Conservation (phyloP, 495 filamentous ascomycete genomes). For the Daldinia vernicosa region DNA sequence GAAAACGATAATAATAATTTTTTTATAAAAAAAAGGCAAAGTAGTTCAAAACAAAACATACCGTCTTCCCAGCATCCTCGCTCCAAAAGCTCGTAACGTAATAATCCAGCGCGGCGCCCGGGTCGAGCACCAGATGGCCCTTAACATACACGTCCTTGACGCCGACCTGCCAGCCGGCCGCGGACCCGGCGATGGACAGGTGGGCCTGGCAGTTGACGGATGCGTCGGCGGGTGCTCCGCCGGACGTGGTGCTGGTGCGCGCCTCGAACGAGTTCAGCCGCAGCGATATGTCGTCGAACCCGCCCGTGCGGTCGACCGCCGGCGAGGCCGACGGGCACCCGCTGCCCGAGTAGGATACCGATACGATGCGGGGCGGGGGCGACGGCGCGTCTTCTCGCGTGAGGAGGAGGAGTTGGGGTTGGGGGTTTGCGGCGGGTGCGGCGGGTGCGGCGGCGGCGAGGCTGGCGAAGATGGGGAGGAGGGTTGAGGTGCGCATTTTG, state of each 20-base stretch:
- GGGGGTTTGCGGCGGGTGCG: conserved; percentile 25
- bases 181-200: conserved; percentile 46
- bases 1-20: no score
- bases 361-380: conserved; percentile 44
- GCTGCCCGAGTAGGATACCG: conserved; percentile 51
- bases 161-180: conserved; percentile 56
- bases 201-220: conserved; percentile 55
- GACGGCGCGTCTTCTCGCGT: conserved; percentile 39
- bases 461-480: conserved; percentile 40
- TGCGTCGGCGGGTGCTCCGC: conserved; percentile 35
- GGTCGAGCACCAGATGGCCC: conserved; percentile 48
- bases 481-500: conserved; percentile 43
- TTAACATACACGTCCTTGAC: conserved; percentile 47
- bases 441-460: conserved; percentile 44
- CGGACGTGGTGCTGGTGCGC: conserved; percentile 33
- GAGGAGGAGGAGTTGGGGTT: no score
- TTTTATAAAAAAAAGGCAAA: no score
- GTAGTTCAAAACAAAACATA: conserved; percentile 22
- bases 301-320: conserved; percentile 45
- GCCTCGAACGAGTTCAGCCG: conserved; percentile 49
- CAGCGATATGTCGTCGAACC: conserved; percentile 49
- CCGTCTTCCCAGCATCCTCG: conserved; percentile 50
- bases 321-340: conserved; percentile 49
- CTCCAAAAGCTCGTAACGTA: conserved; percentile 55
- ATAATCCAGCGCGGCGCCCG: conserved; percentile 48